Conservation (phyloP, 306 rosid species). For the Cicer yamashitae region DNA sequence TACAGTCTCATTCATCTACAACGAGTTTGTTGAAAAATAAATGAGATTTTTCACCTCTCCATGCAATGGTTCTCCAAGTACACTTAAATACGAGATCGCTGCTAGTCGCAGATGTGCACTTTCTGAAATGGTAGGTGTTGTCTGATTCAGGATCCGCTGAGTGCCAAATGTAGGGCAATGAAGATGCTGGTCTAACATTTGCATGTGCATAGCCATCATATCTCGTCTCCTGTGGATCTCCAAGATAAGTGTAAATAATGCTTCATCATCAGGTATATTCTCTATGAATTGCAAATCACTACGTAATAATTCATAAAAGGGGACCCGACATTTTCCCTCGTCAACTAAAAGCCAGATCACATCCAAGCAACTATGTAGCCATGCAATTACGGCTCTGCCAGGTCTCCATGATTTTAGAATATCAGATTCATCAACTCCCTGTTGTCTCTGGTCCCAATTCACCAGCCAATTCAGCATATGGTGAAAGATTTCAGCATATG, state of each 20-base stretch:
- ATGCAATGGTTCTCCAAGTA: constrained; percentile 94
- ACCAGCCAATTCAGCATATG: constrained; percentile 97
- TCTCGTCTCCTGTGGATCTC: constrained; percentile 97
- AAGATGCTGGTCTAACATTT: constrained; percentile 97
- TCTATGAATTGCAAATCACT: constrained; percentile 93
- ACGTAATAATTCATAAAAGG: constrained; percentile 91
- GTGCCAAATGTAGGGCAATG: constrained; percentile 98
- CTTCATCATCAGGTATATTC: constrained; percentile 93
- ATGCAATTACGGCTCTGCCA: constrained; percentile 84
- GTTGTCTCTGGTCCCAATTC: constrained; percentile 93
- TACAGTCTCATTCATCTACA: constrained; percentile 32
- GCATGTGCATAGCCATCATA: constrained; percentile 99
- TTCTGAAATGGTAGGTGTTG: constrained; percentile 65
- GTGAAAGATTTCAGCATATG: constrained; percentile 80
- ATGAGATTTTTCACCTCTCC: constrained; percentile 81
- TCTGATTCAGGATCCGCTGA: constrained; percentile 73
- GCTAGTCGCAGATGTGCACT: constrained; percentile 72
- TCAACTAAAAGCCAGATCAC: constrained; percentile 98
- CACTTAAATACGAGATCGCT: constrained; percentile 93
- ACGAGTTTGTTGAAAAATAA: constrained; percentile 42
- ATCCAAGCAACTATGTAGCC: constrained; percentile 98
- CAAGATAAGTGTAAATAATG: constrained; percentile 89
- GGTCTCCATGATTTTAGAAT: constrained; percentile 70
- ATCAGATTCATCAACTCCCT: constrained; percentile 71
- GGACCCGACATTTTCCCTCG: constrained; percentile 89